phyloP scores from a whole-genome alignment of 2,329 filamentous ascomycete species.

The Aspergillus eucalypticola region DNA sequence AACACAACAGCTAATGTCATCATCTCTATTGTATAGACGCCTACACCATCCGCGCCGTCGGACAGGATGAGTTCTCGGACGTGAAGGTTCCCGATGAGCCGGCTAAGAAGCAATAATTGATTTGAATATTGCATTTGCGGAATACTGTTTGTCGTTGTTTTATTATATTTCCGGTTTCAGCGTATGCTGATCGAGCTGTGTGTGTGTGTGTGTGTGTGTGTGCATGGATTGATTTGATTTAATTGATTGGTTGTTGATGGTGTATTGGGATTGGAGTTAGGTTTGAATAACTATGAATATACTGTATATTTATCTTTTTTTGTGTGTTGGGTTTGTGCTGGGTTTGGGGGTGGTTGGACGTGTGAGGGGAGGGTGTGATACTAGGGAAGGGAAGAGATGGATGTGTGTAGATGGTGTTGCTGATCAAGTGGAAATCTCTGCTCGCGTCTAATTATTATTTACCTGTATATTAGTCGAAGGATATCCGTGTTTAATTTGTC shows the following conservation, averaged over 20 bases:
- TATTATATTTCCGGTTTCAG: too few relatives aligned
- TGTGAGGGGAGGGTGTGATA: not conserved
- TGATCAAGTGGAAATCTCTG: not conserved
- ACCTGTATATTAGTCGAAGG: not conserved
- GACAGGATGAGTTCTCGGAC: conserved; percentile 96
- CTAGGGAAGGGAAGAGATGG: not conserved
- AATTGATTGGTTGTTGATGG: not conserved
- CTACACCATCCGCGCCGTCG: conserved; percentile 78
- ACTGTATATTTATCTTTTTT: not conserved
- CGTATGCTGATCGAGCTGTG: too few relatives aligned
- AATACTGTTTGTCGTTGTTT: too few relatives aligned
- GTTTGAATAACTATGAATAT: not conserved
- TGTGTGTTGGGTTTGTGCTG: not conserved
- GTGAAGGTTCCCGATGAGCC: conserved; percentile 83
- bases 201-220: too few relatives aligned
- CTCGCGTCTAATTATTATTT: not conserved
- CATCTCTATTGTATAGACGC: conserved; percentile 51
- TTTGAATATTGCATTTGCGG: too few relatives aligned
- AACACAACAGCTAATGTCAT: too few relatives aligned
- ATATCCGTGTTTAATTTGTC: not conserved
- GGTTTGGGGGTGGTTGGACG: not conserved
- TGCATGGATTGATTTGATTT: not conserved
- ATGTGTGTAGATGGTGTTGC: not conserved
- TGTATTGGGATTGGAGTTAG: conserved; percentile 3
- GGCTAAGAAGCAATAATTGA: conserved; percentile 33